Percentiles rank a stretch among this genome's conserved stretches.
Evolutionary conservation across 352 stramenopile species (phyloP).

Genomic region (Phytophthora pini): DNA sequence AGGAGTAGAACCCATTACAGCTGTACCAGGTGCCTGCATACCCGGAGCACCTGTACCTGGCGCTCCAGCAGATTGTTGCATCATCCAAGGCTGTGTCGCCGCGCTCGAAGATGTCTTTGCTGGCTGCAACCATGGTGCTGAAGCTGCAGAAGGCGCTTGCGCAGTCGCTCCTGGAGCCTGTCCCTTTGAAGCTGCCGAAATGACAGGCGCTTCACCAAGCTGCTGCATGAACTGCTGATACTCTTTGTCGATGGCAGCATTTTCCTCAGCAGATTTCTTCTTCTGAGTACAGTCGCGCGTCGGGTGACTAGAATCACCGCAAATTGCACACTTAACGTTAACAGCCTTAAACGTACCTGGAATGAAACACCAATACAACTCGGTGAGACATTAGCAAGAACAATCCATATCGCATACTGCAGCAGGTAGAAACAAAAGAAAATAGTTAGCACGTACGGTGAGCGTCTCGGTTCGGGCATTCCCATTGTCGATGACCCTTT

Average conservation of each 20-base stretch:
- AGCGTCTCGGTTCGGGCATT: constrained; percentile 93
- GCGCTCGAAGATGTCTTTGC: constrained; percentile 48
- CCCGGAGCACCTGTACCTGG: constrained; percentile 33
- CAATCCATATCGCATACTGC: not conserved
- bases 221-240: constrained; percentile 91
- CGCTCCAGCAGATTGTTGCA: constrained; percentile 51
- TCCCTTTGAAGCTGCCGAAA: constrained; percentile 60
- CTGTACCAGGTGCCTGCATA: constrained; percentile 26
- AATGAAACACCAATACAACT: constrained; percentile 3
- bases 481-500: constrained; percentile 97
- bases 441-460: constrained; percentile 52
- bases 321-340: constrained; percentile 97
- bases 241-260: constrained; percentile 83
- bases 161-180: constrained; percentile 12
- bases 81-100: constrained; percentile 69
- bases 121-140: constrained; percentile 77
- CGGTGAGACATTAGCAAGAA: constrained; percentile 23
- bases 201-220: constrained; percentile 77
- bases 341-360: constrained; percentile 80
- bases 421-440: constrained; percentile 7
- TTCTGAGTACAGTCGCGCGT: constrained; percentile 97
- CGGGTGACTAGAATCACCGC: constrained; percentile 97
- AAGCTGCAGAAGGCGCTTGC: constrained; percentile 24
- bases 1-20: constrained; percentile 47
- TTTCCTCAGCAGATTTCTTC: constrained; percentile 73